Percentiles rank a stretch among this genome's conserved stretches.
phyloP scores from a whole-genome alignment of 768 basidiomycete species.

The Pleurotus platypus region DNA sequence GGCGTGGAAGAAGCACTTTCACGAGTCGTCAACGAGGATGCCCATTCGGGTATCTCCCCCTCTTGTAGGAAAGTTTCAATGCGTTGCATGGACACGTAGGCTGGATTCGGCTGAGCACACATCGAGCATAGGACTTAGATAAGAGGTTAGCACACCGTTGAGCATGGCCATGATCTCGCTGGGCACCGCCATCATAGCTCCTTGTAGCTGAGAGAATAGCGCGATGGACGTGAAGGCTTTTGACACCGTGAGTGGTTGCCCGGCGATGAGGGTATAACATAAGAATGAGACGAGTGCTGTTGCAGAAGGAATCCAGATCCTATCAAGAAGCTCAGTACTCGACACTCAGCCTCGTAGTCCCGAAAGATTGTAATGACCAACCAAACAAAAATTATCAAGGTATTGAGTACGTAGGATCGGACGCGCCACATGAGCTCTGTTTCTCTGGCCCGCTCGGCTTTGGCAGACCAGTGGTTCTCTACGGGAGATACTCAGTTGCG shows the following conservation, averaged over 20 bases:
- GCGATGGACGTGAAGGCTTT: constrained; percentile 81
- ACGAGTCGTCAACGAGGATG: constrained; percentile 53
- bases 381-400: constrained; percentile 69
- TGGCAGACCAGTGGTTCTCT: constrained; percentile 61
- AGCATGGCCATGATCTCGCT: constrained; percentile 62
- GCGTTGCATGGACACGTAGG: constrained; percentile 78
- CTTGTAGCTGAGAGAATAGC: constrained; percentile 69
- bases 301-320: constrained; percentile 73
- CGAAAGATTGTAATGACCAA: constrained; percentile 21
- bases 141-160: constrained; percentile 35
- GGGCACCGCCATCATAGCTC: constrained; percentile 62
- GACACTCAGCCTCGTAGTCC: too few relatives aligned
- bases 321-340: constrained; percentile 18
- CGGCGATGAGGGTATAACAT: constrained; percentile 64
- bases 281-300: constrained; percentile 61
- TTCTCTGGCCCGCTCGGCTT: constrained; percentile 51
- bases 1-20: constrained; percentile 11
- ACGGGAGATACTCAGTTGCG: constrained; percentile 4
- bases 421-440: constrained; percentile 66
- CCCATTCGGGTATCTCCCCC: constrained; percentile 77
- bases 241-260: constrained; percentile 66
- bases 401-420: constrained; percentile 57
- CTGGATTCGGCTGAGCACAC: constrained; percentile 25
- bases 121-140: background rate
- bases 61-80: constrained; percentile 73